A percentile compares a stretch with the other conserved stretches of the same genome.
Evolutionary conservation across 495 filamentous ascomycete genomes (phyloP).

Genomic region (Trichoderma virens): DNA sequence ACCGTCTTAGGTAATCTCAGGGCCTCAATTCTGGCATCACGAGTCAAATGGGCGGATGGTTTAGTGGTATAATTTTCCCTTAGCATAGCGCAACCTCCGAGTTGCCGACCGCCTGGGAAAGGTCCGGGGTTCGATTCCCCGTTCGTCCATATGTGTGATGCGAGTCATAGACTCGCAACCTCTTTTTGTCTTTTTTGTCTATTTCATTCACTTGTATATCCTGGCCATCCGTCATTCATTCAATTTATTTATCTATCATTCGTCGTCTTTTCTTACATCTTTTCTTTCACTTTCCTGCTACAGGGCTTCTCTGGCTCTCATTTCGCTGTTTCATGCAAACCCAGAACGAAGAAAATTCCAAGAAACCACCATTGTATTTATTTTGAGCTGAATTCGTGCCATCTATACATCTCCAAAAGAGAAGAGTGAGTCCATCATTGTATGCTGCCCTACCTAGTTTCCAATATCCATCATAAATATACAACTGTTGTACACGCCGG

Average conservation of each 20-base stretch:
- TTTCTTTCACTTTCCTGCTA: too few species aligned
- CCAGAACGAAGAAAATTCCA: too few species aligned
- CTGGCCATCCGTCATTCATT: neutral
- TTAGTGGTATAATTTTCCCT: slow-evolving; percentile 10
- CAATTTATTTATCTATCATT: neutral
- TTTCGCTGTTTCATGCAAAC: too few species aligned
- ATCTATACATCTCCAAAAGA: neutral
- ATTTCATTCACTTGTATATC: neutral
- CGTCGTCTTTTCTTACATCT: neutral
- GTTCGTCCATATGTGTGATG: slow-evolving; percentile 19
- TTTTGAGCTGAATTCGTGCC: neutral
- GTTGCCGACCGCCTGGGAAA: slow-evolving; percentile 17
- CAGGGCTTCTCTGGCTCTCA: too few species aligned
- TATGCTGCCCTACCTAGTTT: neutral
- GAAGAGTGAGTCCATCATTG: neutral
- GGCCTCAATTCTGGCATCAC: neutral
- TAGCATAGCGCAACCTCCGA: slow-evolving; percentile 2
- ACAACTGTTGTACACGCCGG: neutral
- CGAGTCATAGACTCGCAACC: neutral
- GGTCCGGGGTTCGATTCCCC: slow-evolving; percentile 33
- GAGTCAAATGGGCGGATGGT: slow-evolving; percentile 2
- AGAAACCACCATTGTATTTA: too few species aligned
- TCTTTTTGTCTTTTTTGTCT: neutral
- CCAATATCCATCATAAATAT: neutral
- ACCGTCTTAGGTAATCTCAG: neutral